Base-by-base conservation (phyloP, 176 grass and related monocot species). In the Aegilops speltoides region DNA sequence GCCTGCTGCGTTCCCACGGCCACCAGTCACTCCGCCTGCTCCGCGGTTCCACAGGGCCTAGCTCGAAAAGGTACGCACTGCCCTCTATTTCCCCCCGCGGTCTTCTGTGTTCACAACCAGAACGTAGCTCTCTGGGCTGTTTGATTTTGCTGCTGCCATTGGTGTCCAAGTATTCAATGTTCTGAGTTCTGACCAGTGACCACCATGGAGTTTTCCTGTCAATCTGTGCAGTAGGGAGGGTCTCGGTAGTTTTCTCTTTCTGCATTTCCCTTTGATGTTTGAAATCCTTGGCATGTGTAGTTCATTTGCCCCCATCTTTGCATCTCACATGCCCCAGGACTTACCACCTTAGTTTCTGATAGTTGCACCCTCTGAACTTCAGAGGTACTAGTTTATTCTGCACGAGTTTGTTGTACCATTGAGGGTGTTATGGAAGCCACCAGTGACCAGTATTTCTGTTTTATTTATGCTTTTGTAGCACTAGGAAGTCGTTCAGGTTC, bases 351-450 rank as follows among this genome's bases (percentile, higher is more conserved):
- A 63, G 56, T 63, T 79, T 63, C 56, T 79, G 7, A 52, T 6
- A 20, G 43, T 61, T 20, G 22, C 60, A 3, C 34, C 76, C 11
- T 17, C 33, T 52, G 11, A 13, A 16, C 4, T 56, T 56, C 28
- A 57, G 10, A 36, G 3, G 31, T 34, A 32, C 32, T 12, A 61
- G 8, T 63, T 23, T 10, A 26, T 40, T 79, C 57, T 61, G 22
- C 77, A 1, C 22, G 36, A 64, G 38, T 23, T 26, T 17, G 77
- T 36, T 64, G 8, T 10, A 16, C 8, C 33, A 63, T 16, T 63
- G n/a, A 79, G n/a, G 77, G 77, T 79, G 34, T 79, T 25, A 62
- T 61, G 11, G 10, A 59, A 78, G 31, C 31, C 77, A 25, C 77
- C 17, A 10, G 54, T 25, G 32, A 25, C 12, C 64, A 79, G 59